Conservation (phyloP, 257 asterid genomes). For the Linderniella brevidens region DNA sequence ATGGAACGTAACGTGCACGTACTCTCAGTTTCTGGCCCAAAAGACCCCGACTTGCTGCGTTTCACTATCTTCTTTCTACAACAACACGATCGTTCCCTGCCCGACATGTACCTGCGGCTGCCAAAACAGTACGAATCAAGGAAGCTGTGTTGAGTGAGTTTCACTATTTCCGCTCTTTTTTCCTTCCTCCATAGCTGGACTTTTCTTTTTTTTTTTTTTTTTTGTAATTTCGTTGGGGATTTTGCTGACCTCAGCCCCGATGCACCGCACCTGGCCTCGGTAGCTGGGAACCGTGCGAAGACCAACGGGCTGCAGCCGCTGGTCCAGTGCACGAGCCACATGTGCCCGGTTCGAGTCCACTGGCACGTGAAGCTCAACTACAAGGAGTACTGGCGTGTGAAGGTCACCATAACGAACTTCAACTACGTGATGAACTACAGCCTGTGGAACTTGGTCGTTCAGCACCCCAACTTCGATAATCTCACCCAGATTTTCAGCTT, state of each 20-base stretch:
- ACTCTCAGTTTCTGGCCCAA: conserved; percentile 20
- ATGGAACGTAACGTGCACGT: conserved; percentile 24
- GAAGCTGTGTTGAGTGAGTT: conserved; percentile 21
- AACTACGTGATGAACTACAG: conserved; percentile 46
- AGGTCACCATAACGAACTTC: conserved; percentile 51
- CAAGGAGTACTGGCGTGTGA: conserved; percentile 59
- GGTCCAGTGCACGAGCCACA: conserved; percentile 56
- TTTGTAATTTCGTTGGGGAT: not conserved
- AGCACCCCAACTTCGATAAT: conserved; percentile 61
- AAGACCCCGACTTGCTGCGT: conserved; percentile 22
- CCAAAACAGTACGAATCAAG: conserved; percentile 13
- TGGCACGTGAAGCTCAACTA: conserved; percentile 58
- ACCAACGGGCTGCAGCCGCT: conserved; percentile 22
- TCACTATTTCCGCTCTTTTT: not conserved
- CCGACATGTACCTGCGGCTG: conserved; percentile 21
- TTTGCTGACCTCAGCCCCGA: conserved; percentile 21
- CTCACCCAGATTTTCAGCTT: conserved; percentile 56
- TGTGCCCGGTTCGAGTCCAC: conserved; percentile 60
- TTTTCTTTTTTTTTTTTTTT: not conserved
- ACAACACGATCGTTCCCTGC: conserved; percentile 19
- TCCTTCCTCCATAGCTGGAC: no score
- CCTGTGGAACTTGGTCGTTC: conserved; percentile 48
- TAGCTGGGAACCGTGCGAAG: conserved; percentile 28
- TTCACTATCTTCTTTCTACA: conserved; percentile 21
- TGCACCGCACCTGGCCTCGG: conserved; percentile 39